Evolutionary conservation across 2,329 filamentous ascomycete genomes (phyloP).

Genomic region (Xylariomycetidae sp.): DNA sequence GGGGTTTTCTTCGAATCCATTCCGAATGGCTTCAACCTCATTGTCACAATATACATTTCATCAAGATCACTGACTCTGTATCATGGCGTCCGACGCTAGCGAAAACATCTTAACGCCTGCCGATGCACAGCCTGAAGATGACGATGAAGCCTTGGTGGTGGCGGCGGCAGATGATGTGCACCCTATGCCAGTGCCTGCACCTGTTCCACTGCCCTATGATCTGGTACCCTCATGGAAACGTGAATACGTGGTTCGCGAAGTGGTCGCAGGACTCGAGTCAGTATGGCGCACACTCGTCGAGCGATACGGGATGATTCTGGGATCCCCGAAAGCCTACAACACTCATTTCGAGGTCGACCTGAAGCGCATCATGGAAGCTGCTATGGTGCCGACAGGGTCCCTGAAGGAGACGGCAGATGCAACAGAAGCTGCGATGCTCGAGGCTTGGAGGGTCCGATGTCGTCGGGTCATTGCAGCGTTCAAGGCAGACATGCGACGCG

Average conservation of each 20-base stretch:
- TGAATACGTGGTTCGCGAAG: constrained; percentile 3
- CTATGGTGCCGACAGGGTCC: not conserved
- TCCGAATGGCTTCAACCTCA: no score
- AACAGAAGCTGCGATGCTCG: constrained; percentile 2
- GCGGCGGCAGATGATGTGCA: no score
- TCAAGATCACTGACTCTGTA: no score
- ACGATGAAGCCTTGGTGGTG: no score
- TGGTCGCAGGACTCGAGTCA: constrained; percentile 1
- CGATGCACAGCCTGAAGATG: no score
- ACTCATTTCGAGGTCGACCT: constrained; percentile 5
- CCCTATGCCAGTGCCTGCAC: no score
- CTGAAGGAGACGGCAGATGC: constrained; percentile 6
- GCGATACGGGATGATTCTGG: constrained; percentile 4
- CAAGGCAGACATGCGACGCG: constrained; percentile 1
- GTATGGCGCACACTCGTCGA: constrained; percentile 1
- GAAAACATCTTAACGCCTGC: no score
- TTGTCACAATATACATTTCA: no score
- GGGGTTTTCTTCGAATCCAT: no score
- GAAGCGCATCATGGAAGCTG: not conserved
- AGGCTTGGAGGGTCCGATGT: constrained; percentile 2
- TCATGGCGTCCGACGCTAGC: no score
- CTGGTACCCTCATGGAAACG: not conserved
- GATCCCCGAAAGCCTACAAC: not conserved
- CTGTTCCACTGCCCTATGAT: no score
- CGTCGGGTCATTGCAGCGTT: constrained; percentile 1